Base-by-base conservation (phyloP, 108 stramenopile genomes). In the Cyclotella choctawhatcheeana region DNA sequence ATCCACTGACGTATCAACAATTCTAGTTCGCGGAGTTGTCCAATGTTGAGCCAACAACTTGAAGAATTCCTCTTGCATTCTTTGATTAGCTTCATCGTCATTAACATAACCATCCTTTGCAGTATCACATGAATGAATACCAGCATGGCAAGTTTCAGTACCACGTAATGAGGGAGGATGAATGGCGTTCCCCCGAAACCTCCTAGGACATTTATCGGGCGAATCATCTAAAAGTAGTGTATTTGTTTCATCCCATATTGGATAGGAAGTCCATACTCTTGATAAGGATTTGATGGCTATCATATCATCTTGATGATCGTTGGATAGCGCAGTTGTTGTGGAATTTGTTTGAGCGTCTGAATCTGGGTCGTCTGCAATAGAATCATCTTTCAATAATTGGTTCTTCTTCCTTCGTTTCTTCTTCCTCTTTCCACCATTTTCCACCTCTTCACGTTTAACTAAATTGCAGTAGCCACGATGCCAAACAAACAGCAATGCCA, bases 221-320 rank as follows among this genome's bases (percentile, higher is more conserved):
- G 89, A 89, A 82, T 94, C 93, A 53, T 94, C 93, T 24, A 94
- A 69, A 26, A 94, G 43, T 16, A 94, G 58, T 7, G 93, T 94
- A 71, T 94, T 94, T 68, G 77, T 65, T 37, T 58, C 45, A 53
- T 89, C 76, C 93, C 93, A 94, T 27, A 91, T 51, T 3, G 89
- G 93, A 70, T 67, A 91, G 0, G 69, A 69, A 25, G 70, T 81
- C 88, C 89, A 94, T 43, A 94, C 87, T 54, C 90, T 87, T 16
- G 67, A 35, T 59, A 94, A 62, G 1, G 73, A 73, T 83, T 94
- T 94, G 61, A 87, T 69, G 65, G 81, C 89, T 14, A 86, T 65
- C 14, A 71, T n/a, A 60, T 77, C 74, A 8, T 75, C 58, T 27
- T 74, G 61, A 20, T 18, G 47, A 17, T n/a, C n/a, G 47, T 48